Conservation (phyloP, 1,139 yeast genomes). For the Hansenula anomala region DNA sequence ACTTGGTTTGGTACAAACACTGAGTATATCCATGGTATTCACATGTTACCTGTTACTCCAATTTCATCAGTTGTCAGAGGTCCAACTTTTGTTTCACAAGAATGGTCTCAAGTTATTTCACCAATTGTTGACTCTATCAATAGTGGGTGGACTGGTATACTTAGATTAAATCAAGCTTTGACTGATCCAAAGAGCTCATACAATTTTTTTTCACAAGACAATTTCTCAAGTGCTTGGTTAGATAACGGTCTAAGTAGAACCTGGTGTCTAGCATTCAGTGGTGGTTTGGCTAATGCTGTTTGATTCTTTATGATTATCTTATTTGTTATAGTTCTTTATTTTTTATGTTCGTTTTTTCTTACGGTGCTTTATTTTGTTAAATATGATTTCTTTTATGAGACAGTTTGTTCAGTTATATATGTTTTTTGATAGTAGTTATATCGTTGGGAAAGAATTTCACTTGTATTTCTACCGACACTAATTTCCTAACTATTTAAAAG, state of each 20-base stretch:
- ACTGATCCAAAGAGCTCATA: slow-evolving; percentile 45
- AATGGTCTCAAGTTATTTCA: slow-evolving; percentile 44
- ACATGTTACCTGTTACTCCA: slow-evolving; percentile 58
- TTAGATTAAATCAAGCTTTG: slow-evolving; percentile 51
- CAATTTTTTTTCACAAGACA: slow-evolving; percentile 34
- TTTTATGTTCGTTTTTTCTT: background rate
- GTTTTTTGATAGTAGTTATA: too few relatives aligned
- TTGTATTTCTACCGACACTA: too few relatives aligned
- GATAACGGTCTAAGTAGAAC: slow-evolving; percentile 58
- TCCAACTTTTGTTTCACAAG: slow-evolving; percentile 43
- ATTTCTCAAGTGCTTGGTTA: slow-evolving; percentile 33
- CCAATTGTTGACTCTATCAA: slow-evolving; percentile 34
- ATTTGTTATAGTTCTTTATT: background rate
- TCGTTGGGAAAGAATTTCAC: too few relatives aligned
- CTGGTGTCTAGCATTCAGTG: slow-evolving; percentile 53
- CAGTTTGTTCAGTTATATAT: too few relatives aligned
- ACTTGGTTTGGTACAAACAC: slow-evolving; percentile 48
- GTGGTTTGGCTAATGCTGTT: slow-evolving; percentile 30
- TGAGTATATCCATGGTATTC: slow-evolving; percentile 60
- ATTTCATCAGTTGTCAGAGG: slow-evolving; percentile 48
- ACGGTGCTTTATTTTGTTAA: too few relatives aligned
- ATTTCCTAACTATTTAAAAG: too few relatives aligned
- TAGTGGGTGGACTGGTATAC: slow-evolving; percentile 53
- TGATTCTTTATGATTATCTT: background rate
- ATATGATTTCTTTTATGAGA: too few relatives aligned